Base-by-base conservation (phyloP, 1,284 basidiomycete genomes). In the Sanghuangporus baumii region DNA sequence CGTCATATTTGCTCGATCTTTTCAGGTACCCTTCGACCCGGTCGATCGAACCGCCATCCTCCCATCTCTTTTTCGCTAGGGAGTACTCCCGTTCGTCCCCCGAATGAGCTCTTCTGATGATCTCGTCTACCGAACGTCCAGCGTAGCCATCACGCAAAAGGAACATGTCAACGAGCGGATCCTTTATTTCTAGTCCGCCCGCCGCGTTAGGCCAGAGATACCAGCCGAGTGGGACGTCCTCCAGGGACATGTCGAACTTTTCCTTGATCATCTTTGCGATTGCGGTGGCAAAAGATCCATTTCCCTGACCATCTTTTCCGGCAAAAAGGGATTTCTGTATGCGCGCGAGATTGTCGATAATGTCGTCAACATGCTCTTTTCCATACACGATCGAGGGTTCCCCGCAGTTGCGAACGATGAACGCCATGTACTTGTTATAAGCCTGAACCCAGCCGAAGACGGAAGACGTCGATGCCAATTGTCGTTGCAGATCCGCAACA, bases 341-440 rank as follows among this genome's bases (percentile, higher is more conserved):
- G 3, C 73, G 66, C 6, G 70, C 72, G 11, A 79, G 66, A 0
- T 76, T 76, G 37, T 70, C 67, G 57, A 77, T 71, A 50, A 76
- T 69, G 23, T 75, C 75, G 47, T 72, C 64, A 12, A 74, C 61
- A 59, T 77, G 78, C 0, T 64, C 69, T 9, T 68, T 62, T 0
- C 75, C 75, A 59, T 77, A 75, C 60, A 76, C 79, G 9, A 69
- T 63, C 0, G 75, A 73, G 1, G 78, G 69, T 4, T 75, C 74
- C 9, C 75, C 77, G 57, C 78, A 78, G 63, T 78, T 78, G 11
- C 76, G 70, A 23, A 71, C 62, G 66, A 79, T 74, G 67, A 78
- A 79, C 7, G 71, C 71, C 73, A 76, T 75, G 64, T 78, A 79
- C 65, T 77, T 78, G 71, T 79, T 79, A 64, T 76, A 78, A 2